Percentiles rank a stretch among this genome's conserved stretches.
Evolutionary conservation across 805 yeast species (phyloP).

Genomic region (Sporopachydermia quercuum): DNA sequence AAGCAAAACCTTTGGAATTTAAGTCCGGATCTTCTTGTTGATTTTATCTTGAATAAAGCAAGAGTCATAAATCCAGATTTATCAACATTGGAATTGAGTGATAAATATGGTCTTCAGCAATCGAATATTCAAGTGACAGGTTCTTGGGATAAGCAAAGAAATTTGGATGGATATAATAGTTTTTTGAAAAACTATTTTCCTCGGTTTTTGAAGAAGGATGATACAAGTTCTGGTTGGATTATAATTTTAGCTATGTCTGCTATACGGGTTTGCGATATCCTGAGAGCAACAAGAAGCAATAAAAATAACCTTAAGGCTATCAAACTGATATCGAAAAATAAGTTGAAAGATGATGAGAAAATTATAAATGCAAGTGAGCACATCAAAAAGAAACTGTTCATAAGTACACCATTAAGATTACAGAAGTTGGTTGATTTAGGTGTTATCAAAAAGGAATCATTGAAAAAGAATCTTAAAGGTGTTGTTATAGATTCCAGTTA

Average conservation of each 20-base stretch:
- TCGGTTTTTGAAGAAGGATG: slow-evolving; percentile 14
- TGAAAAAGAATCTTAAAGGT: slow-evolving; percentile 25
- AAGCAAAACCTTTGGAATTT: slow-evolving; percentile 41
- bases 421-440: background rate
- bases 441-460: background rate
- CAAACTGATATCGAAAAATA: slow-evolving; percentile 64
- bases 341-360: slow-evolving; percentile 45
- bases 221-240: slow-evolving; percentile 22
- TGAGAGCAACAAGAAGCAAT: slow-evolving; percentile 34
- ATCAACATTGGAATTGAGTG: slow-evolving; percentile 63
- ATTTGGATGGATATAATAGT: slow-evolving; percentile 35
- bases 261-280: slow-evolving; percentile 74
- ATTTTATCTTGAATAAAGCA: slow-evolving; percentile 47
- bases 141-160: slow-evolving; percentile 37
- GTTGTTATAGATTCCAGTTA: slow-evolving; percentile 47
- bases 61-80: slow-evolving; percentile 47
- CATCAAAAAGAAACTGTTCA: background rate
- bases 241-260: slow-evolving; percentile 61
- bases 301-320: slow-evolving; percentile 35
- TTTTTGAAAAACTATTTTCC: slow-evolving; percentile 37
- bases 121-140: slow-evolving; percentile 46
- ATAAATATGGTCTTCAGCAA: slow-evolving; percentile 39
- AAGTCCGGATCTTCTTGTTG: slow-evolving; percentile 48
- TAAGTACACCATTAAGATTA: background rate
- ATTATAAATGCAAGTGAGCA: slow-evolving; percentile 18